Conservation (phyloP, 371 early-diverging fungal genomes). For the Mucor mucedo region DNA sequence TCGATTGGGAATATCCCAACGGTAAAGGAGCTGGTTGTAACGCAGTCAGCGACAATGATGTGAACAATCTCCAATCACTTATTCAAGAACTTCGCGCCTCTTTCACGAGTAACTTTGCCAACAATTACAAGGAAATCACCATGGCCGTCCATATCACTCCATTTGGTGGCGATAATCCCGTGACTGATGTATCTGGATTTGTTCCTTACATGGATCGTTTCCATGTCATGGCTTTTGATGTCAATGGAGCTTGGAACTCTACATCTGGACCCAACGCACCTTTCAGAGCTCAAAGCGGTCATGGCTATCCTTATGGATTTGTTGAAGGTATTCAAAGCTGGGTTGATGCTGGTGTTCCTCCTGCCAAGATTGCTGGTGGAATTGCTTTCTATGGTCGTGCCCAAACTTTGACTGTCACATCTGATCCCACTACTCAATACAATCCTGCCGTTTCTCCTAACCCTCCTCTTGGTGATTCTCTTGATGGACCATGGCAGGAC, state of each 20-base stretch:
- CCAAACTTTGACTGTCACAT: constrained; percentile 27
- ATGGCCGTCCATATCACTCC: constrained; percentile 74
- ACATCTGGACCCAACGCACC: constrained; percentile 72
- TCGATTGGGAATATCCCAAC: constrained; percentile 52
- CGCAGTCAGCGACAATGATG: constrained; percentile 43
- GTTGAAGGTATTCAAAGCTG: constrained; percentile 60
- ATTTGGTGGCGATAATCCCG: constrained; percentile 52
- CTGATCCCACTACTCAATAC: constrained; percentile 40
- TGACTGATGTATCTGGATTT: constrained; percentile 65
- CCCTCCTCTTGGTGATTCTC: constrained; percentile 52
- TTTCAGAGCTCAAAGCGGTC: constrained; percentile 54
- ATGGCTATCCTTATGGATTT: constrained; percentile 49
- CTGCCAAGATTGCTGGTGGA: constrained; percentile 65
- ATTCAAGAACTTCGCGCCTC: constrained; percentile 69
- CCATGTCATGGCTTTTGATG: constrained; percentile 64
- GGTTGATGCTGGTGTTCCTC: constrained; percentile 65
- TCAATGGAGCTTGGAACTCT: constrained; percentile 67
- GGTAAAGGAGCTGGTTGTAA: constrained; percentile 63
- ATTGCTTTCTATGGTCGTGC: constrained; percentile 68
- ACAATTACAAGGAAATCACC: constrained; percentile 64
- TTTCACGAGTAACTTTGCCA: constrained; percentile 52
- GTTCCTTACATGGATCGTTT: constrained; percentile 69
- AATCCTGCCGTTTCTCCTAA: constrained; percentile 39
- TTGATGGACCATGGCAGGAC: constrained; percentile 62
- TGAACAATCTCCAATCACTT: constrained; percentile 59